Evolutionary conservation across 2,329 filamentous ascomycete species (phyloP), one percentile per base, ranked within the genome.

Genomic region (Tetracladium maxilliforme): DNA sequence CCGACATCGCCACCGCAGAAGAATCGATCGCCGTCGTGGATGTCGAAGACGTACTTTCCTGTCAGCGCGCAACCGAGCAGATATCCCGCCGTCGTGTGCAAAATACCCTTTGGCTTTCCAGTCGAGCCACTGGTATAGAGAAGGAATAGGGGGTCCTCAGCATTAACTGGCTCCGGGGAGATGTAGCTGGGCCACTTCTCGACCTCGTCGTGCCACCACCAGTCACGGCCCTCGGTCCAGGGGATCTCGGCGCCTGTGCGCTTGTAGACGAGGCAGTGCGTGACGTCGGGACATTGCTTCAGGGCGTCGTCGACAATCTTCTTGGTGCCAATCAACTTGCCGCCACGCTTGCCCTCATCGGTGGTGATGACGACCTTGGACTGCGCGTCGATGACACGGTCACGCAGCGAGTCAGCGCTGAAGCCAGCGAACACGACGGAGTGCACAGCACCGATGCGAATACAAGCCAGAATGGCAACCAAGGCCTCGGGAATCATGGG

Each of bases 401-500:
- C 90, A 36, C 87, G 79, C 24, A 98, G 71, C 4, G 90, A 95
- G 52, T 94, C 87, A 30, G 87, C 80, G 16, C 86, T 94, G 66
- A 98, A 98, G 31, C 90, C 90, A 28, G 90, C 90, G 45, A 98
- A 98, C 36, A 98, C 79, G 28, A 98, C 87, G 0, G 90, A 95
- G 68, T 98, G 90, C 13, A 98, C 69, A 20, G 90, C 90, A 33
- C 90, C 90, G 40, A 98, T 92, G 47, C 90, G 82, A 19, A 75
- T 61, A 52, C 86, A 92, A 32, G 90, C 90, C 29, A 98, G 64
- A 52, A 98, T 81, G 27, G 90, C 78, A 43, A 98, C 64, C 30
- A 98, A 44, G 6, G 90, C 90, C 55, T 98, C 87, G 28, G 90
- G 90, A 52, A 98, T 93, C 90, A 98, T 98, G 50, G 90, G 90